Conservation (phyloP, 1,284 basidiomycete species). For the Athelia sp. region DNA sequence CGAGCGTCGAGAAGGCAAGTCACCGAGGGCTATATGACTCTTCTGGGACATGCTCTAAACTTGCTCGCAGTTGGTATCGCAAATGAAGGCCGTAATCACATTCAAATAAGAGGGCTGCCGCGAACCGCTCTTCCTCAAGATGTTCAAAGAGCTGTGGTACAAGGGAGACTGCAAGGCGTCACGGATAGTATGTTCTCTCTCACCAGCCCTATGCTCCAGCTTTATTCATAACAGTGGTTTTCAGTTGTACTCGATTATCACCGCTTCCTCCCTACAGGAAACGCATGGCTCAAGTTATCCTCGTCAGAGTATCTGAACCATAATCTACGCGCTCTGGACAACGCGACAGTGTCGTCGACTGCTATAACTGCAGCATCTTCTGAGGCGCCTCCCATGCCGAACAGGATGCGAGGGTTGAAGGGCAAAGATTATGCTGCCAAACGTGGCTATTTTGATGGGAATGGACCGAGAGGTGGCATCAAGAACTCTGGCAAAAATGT, state of each 20-base stretch:
- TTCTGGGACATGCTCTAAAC: neutral
- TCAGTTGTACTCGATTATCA: conserved; percentile 59
- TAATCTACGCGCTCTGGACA: conserved; percentile 38
- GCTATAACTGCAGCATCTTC: conserved; percentile 19
- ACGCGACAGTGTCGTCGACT: conserved; percentile 39
- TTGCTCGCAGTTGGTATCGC: conserved; percentile 7
- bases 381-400: conserved; percentile 14
- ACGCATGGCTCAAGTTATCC: conserved; percentile 49
- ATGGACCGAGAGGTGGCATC: conserved; percentile 49
- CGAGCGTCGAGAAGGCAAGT: too few relatives aligned
- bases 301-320: conserved; percentile 36
- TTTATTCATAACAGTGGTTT: conserved; percentile 7
- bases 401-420: conserved; percentile 34
- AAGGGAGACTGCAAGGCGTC: conserved; percentile 46
- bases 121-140: conserved; percentile 49
- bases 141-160: conserved; percentile 44
- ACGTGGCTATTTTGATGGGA: conserved; percentile 37
- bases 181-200: conserved; percentile 36
- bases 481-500: conserved; percentile 45
- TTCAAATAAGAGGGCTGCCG: conserved; percentile 45
- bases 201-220: neutral
- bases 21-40: too few relatives aligned
- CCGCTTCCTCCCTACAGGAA: conserved; percentile 51
- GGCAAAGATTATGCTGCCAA: conserved; percentile 36
- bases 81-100: conserved; percentile 27